A percentile compares a stretch with the other conserved stretches of the same genome.
These are phyloP conservation scores for Acanthamoeba royreba DNA, from an alignment of 208 protist species.

Conservation along the genomic window DNA sequence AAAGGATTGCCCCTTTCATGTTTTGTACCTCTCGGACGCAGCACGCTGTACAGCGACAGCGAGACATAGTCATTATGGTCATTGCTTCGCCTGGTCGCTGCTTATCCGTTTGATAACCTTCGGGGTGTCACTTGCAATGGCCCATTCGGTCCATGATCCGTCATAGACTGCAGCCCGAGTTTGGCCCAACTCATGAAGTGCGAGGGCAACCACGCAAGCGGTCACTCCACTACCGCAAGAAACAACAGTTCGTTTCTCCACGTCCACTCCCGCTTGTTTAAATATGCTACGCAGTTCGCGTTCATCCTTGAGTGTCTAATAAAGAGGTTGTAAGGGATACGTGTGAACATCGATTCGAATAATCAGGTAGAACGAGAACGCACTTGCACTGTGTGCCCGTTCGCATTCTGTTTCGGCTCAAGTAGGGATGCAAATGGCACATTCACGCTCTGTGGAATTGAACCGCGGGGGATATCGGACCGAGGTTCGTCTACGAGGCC, in stretches of 20 bases:
- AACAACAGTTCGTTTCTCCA: neutral
- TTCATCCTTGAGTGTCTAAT: neutral
- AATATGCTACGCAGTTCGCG: neutral
- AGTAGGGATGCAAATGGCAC: neutral
- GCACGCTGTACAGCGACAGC: too few species aligned
- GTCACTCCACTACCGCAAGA: conserved; percentile 16
- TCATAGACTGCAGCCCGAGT: neutral
- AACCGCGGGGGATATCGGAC: neutral
- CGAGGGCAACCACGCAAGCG: neutral
- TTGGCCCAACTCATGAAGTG: neutral
- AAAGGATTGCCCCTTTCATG: too few species aligned
- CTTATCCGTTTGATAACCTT: neutral
- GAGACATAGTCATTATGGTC: too few species aligned
- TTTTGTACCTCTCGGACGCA: too few species aligned
- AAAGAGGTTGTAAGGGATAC: too few species aligned
- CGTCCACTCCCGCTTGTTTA: neutral
- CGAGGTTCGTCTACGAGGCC: neutral
- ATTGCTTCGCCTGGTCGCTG: neutral
- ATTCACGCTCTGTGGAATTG: neutral
- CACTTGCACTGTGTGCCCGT: neutral
- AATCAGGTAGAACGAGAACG: neutral
- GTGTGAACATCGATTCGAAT: neutral
- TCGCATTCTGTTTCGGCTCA: neutral
- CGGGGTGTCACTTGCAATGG: neutral
- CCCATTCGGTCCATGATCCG: conserved; percentile 15